Conservation (phyloP, 1,139 yeast genomes). For the Yamadazyma taylorii region DNA sequence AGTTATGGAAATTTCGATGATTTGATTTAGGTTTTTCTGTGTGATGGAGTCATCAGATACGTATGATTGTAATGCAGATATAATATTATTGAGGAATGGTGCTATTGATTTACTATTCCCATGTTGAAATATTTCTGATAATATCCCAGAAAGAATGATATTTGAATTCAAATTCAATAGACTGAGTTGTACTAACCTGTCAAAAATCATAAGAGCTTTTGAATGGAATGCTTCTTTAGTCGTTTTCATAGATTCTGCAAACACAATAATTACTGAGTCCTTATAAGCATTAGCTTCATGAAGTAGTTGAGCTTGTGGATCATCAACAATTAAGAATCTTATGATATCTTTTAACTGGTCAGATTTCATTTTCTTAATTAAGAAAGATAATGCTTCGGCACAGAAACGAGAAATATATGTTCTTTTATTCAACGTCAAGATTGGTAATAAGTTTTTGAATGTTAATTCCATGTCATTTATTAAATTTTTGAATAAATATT, state of each 20-base stretch:
- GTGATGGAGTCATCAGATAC: slow-evolving; percentile 2
- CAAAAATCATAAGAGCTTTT: slow-evolving; percentile 53
- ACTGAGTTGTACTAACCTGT: slow-evolving; percentile 41
- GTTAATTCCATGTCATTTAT: slow-evolving; percentile 68
- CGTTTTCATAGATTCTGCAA: slow-evolving; percentile 74
- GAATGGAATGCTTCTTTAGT: slow-evolving; percentile 77
- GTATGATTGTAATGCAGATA: not conserved
- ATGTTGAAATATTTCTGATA: slow-evolving; percentile 62
- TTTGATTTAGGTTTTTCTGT: slow-evolving; percentile 12
- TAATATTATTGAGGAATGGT: slow-evolving; percentile 35
- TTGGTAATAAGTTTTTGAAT: slow-evolving; percentile 61
- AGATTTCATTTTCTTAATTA: slow-evolving; percentile 66
- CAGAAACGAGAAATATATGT: slow-evolving; percentile 77
- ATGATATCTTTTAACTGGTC: slow-evolving; percentile 50
- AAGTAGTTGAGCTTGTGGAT: slow-evolving; percentile 28
- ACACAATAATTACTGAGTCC: slow-evolving; percentile 59
- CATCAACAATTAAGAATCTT: slow-evolving; percentile 50
- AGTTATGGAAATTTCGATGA: slow-evolving; percentile 37
- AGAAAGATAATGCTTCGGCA: slow-evolving; percentile 86
- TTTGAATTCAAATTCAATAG: slow-evolving; percentile 18
- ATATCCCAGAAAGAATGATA: slow-evolving; percentile 54
- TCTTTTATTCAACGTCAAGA: slow-evolving; percentile 53
- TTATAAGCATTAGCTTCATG: slow-evolving; percentile 44
- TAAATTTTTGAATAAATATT: slow-evolving; percentile 70
- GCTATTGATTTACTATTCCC: slow-evolving; percentile 56